Base-by-base conservation (phyloP, 2,329 filamentous ascomycete genomes). In the Peltaster fructicola region DNA sequence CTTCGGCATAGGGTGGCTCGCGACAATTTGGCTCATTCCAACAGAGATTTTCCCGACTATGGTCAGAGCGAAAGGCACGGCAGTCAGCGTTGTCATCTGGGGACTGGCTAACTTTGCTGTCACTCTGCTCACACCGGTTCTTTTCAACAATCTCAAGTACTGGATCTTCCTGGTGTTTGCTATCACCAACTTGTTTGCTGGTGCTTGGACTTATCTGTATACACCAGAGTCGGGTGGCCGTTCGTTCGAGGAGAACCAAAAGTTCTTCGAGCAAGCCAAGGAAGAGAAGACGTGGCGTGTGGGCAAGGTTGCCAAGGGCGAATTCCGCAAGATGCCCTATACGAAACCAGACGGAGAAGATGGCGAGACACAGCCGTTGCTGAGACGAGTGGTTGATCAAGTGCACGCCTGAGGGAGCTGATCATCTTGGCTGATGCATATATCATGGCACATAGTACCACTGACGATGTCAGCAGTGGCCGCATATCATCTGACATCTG, bases 1-100 rank as follows among this genome's bases (percentile, higher is more conserved):
- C 10, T 71, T 71, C 30, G 66, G 66, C 4, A 64, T 70, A 21
- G 63, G 63, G 13, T 70, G 65, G 66, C 51, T 71, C 2, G 52
- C 63, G 1, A 65, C 66, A 2, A 56, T 65, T 10, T 71, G 66
- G 65, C 48, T 70, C 3, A 65, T 68, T 17, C 64, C 64, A 1
- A 68, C 64, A 0, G 64, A 69, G 34, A 67, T 68, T 28, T 68
- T 56, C 33, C 62, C 64, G 0, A 65, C 59, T 3, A 58, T 57
- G 1, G 60, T 61, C 1, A 53, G 64, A 8, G 63, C 63, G 1
- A 57, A 66, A 38, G 64, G 62, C 1, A 61, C 61, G 3, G 62
- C 63, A 15, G 54, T 65, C 15, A 59, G 53, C 8, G 64, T 68
- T 24, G 58, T 61, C 16, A 44, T 65, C 11, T 68, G 64, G 64